A percentile compares a stretch with the other conserved stretches of the same genome.
phyloP scores from a whole-genome alignment of 2,329 filamentous ascomycete genomes.

The Bertia moriformis region DNA sequence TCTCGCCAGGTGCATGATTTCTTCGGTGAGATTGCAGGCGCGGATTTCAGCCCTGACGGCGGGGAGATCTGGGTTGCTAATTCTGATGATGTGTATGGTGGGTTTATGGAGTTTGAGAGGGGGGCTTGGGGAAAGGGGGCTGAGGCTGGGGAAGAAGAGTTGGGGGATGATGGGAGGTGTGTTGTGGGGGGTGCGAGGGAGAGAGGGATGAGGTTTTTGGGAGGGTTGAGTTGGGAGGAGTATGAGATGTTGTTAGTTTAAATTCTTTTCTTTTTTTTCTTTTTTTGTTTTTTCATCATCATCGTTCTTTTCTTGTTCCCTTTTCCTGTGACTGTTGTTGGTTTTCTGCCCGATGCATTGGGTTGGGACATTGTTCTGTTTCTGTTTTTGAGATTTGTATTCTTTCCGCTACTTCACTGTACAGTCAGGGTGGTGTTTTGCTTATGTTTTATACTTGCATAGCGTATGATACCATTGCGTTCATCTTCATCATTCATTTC shows the following conservation, averaged over 20 bases:
- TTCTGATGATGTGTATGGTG: constrained; percentile 23
- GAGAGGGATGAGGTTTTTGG: neutral
- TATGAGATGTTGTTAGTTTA: neutral
- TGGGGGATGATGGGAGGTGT: constrained; percentile 19
- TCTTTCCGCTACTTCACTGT: too few relatives aligned
- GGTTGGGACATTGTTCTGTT: too few relatives aligned
- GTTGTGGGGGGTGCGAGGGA: constrained; percentile 6
- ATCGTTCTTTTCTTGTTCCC: too few relatives aligned
- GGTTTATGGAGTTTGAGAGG: constrained; percentile 25
- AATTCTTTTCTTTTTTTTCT: too few relatives aligned
- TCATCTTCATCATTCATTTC: too few relatives aligned
- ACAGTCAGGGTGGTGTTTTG: too few relatives aligned
- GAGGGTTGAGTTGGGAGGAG: neutral
- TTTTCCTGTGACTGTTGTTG: too few relatives aligned
- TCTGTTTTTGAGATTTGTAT: too few relatives aligned
- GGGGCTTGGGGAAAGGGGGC: constrained; percentile 18
- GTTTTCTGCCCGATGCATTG: too few relatives aligned
- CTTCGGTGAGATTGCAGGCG: constrained; percentile 26
- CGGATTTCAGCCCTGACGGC: constrained; percentile 23
- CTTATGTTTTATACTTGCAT: too few relatives aligned
- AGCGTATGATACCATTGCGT: too few relatives aligned
- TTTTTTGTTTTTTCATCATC: too few relatives aligned
- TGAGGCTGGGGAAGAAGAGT: constrained; percentile 13
- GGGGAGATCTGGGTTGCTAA: constrained; percentile 24
- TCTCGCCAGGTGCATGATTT: constrained; percentile 25